phyloP scores from a whole-genome alignment of 2,329 filamentous ascomycete species.

The Zarea fungicola region DNA sequence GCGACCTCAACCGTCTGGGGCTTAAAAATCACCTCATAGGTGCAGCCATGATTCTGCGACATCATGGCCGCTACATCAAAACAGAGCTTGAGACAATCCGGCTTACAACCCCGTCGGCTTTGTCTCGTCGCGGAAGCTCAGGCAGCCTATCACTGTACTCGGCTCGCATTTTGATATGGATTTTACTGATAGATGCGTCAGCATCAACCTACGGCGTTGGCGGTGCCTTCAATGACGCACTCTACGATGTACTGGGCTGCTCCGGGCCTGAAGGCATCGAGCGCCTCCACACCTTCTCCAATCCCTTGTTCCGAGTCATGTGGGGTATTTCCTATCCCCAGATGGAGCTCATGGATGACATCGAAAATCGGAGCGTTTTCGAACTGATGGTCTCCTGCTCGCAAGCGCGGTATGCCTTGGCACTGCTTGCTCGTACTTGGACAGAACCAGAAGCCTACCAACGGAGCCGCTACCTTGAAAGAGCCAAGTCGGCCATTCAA shows the following conservation, averaged over 20 bases:
- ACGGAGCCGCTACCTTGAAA: slow-evolving; percentile 16
- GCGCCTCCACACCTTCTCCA: slow-evolving; percentile 27
- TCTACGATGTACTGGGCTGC: slow-evolving; percentile 13
- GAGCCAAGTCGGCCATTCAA: slow-evolving; percentile 19
- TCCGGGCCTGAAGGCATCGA: slow-evolving; percentile 20
- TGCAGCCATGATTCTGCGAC: slow-evolving; percentile 25
- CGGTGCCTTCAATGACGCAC: slow-evolving; percentile 25
- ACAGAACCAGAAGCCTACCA: slow-evolving; percentile 16
- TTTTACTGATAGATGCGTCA: slow-evolving; percentile 25
- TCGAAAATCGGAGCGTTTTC: slow-evolving; percentile 30
- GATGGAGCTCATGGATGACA: slow-evolving; percentile 28
- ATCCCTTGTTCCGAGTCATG: slow-evolving; percentile 27
- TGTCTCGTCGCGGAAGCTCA: not conserved
- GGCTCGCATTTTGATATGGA: slow-evolving; percentile 29
- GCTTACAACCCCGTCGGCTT: not conserved
- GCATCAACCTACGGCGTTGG: slow-evolving; percentile 28
- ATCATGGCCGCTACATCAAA: slow-evolving; percentile 17
- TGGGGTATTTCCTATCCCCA: slow-evolving; percentile 31
- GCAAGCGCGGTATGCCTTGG: slow-evolving; percentile 27
- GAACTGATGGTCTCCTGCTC: slow-evolving; percentile 24
- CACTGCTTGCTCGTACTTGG: slow-evolving; percentile 21
- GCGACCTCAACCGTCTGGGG: slow-evolving; percentile 26
- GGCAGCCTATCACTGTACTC: slow-evolving; percentile 26
- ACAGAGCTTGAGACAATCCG: not conserved
- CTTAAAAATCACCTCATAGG: slow-evolving; percentile 28